Conservation (phyloP, 2,329 filamentous ascomycete species). For the Ophiostoma tasmaniense region DNA sequence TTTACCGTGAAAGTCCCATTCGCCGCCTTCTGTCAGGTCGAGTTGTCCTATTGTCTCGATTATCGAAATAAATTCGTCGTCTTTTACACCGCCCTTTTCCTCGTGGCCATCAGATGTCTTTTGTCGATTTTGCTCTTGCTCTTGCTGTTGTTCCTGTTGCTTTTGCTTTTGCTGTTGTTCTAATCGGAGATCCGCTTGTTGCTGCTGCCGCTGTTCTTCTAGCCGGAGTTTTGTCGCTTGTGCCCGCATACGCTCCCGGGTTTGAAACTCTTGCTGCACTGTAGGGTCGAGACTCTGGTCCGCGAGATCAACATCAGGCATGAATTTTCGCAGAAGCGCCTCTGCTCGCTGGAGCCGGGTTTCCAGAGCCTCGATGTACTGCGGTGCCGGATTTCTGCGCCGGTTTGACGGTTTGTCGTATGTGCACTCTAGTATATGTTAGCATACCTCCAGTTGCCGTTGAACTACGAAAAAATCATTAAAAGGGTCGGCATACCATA, state of each 20-base stretch:
- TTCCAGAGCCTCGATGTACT: conserved; percentile 87
- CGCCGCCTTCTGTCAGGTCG: conserved; percentile 81
- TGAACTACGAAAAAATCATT: background rate
- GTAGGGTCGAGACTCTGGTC: conserved; percentile 75
- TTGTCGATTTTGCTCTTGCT: background rate
- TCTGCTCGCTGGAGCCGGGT: conserved; percentile 75
- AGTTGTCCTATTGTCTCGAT: conserved; percentile 85
- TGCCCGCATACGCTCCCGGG: conserved; percentile 43
- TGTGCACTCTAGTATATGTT: conserved; percentile 61
- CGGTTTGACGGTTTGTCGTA: conserved; percentile 93
- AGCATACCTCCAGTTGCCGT: background rate
- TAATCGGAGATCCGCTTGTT: conserved; percentile 24
- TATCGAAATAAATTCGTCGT: conserved; percentile 69
- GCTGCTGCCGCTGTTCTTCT: conserved; percentile 31
- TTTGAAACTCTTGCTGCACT: conserved; percentile 60
- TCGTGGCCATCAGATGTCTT: background rate
- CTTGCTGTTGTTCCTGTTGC: background rate
- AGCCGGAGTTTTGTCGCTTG: conserved; percentile 36
- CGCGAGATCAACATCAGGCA: conserved; percentile 76
- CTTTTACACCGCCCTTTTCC: background rate
- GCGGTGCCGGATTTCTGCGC: conserved; percentile 79
- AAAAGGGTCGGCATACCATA: conserved; percentile 51
- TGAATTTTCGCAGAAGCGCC: conserved; percentile 64
- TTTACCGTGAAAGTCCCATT: conserved; percentile 91
- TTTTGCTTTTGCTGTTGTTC: conserved; percentile 34